Base-by-base conservation (phyloP, 2,329 filamentous ascomycete genomes). In the Arthrocladium fulminans region DNA sequence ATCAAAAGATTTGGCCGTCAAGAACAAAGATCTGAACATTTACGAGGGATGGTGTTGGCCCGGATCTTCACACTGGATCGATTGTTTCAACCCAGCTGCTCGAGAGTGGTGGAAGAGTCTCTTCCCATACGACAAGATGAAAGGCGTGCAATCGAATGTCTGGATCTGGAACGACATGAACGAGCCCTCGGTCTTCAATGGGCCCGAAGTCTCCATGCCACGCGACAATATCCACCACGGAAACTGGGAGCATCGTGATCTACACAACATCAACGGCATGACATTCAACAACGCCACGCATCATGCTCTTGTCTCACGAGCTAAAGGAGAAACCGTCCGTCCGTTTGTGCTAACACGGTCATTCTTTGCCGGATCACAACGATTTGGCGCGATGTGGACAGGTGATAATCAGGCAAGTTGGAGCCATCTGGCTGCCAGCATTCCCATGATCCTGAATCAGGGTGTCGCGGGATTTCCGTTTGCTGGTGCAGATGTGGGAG, bases 81-180 rank as follows among this genome's bases (percentile, higher is more conserved):
- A 98, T 63, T 84, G 83, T 63, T 97, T 98, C 72, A 97, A 90
- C 63, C 89, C 90, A n/a, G 83, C 84, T 47, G 86, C 88, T 5
- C 79, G 85, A 47, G 80, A 85, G 53, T 98, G 92, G 92, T 98
- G 92, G 90, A 84, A 81, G 57, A 70, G 75, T 2, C 76, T 97
- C 9, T 97, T 94, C 76, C 83, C 85, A 60, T 97, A 94, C 57
- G 81, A 87, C 63, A 77, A 71, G 34, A 98, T 96, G 75, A 86
- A 87, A 66, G 89, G 88, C 41, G 88, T 88, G 1, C 76, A 83
- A 59, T 75, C 83, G 55, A 98, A 97, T 65, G 83, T 87, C 0
- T 96, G 88, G 67, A 80, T 98, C 60, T 98, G 92, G 92, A 98
- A 98, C 65, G 92, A 98, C 65, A 98, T 98, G 92, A 97, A 96